These are phyloP conservation scores for Aspergillus eucalypticola DNA, from an alignment of 2,329 filamentous ascomycete genomes.

Conservation along the genomic window DNA sequence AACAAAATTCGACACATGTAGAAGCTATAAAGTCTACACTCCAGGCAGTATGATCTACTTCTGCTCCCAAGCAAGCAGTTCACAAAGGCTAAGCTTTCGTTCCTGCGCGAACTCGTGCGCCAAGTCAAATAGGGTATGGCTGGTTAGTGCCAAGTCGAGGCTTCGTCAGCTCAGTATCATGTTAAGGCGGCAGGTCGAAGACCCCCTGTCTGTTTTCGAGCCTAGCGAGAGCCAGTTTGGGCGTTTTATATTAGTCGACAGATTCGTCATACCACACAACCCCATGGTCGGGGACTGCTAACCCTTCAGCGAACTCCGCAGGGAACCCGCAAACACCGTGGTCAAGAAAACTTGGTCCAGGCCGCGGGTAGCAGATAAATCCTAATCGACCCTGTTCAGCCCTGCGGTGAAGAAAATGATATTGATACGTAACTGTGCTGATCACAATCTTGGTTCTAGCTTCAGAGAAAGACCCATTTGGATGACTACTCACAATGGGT, in stretches of 20 bases:
- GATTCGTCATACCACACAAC: not conserved
- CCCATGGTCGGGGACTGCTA: not conserved
- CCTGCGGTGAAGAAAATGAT: not conserved
- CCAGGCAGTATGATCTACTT: not conserved
- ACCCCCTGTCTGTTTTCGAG: not conserved
- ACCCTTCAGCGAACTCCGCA: not conserved
- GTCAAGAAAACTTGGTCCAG: not conserved
- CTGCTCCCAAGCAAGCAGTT: too few species aligned
- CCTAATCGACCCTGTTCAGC: not conserved
- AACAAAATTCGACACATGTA: not conserved
- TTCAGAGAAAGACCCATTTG: too few species aligned
- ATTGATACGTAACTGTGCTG: not conserved
- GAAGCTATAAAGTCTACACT: not conserved
- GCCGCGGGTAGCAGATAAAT: not conserved
- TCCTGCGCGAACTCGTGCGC: not conserved
- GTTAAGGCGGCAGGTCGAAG: not conserved
- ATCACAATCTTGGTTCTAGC: not conserved
- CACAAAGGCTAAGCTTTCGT: not conserved
- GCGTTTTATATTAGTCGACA: not conserved
- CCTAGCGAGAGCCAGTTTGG: not conserved
- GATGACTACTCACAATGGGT: not conserved
- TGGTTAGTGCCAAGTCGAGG: not conserved
- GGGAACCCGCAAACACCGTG: not conserved
- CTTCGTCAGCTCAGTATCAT: constrained; percentile 8
- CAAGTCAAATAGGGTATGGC: not conserved